Conservation (phyloP, 176 grass and related monocot species). For the Lolium perenne region DNA sequence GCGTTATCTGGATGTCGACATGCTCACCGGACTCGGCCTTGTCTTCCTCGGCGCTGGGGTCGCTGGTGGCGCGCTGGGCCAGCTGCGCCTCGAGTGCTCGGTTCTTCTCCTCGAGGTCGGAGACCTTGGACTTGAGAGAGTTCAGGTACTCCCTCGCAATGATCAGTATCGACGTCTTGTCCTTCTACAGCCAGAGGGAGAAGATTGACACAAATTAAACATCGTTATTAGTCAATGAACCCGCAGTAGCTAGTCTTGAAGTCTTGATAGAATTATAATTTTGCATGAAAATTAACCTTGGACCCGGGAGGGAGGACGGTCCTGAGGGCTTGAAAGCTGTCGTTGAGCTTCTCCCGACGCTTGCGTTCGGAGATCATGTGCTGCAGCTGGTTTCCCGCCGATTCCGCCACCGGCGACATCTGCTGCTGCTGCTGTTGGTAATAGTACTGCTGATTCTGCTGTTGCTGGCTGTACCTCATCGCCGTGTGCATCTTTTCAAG, state of each 20-base stretch:
- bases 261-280: not conserved
- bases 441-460: not conserved
- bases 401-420: not conserved
- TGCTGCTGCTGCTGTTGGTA: conserved; percentile 31
- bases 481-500: conserved; percentile 50
- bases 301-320: conserved; percentile 17
- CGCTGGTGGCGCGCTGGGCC: not conserved
- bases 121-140: conserved; percentile 56
- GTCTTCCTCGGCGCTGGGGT: not conserved
- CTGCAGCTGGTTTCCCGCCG: conserved; percentile 71
- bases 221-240: not conserved
- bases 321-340: too few relatives aligned
- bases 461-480: not conserved
- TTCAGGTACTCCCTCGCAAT: conserved; percentile 75
- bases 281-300: conserved; percentile 45
- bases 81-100: conserved; percentile 55
- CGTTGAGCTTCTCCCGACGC: too few relatives aligned
- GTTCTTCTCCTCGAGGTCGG: conserved; percentile 83
- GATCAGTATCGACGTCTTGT: conserved; percentile 86
- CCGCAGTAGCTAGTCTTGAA: not conserved
- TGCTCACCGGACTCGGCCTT: not conserved
- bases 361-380: conserved; percentile 65
- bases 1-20: conserved; percentile 56
- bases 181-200: conserved; percentile 49
- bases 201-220: too few relatives aligned